Conservation (phyloP, 352 stramenopile species). For the Pythium coloratum region DNA sequence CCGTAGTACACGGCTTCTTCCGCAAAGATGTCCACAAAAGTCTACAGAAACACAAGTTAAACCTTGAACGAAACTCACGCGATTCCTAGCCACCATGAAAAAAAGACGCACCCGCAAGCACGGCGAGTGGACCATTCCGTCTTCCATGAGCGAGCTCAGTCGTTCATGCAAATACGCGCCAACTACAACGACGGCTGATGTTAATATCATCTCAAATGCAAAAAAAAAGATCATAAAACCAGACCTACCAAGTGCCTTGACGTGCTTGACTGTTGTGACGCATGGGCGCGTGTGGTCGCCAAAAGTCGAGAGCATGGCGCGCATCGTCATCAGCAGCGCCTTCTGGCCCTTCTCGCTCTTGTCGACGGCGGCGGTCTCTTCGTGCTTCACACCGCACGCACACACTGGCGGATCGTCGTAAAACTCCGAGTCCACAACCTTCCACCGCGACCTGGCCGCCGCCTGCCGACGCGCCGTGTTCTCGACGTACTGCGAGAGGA, state of each 20-base stretch:
- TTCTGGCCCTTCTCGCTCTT: conserved; percentile 39
- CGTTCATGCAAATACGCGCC: conserved; percentile 50
- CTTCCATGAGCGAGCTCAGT: conserved; percentile 41
- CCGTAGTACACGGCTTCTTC: conserved; percentile 83
- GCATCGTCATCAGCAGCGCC: conserved; percentile 58
- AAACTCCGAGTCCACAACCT: conserved; percentile 72
- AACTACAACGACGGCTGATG: conserved; percentile 32
- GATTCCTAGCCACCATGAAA: background rate
- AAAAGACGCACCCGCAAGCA: conserved; percentile 44
- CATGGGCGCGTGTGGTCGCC: conserved; percentile 64
- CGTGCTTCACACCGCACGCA: conserved; percentile 58
- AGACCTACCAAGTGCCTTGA: conserved; percentile 47
- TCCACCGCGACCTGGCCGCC: conserved; percentile 56
- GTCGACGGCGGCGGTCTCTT: conserved; percentile 11
- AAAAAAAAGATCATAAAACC: background rate
- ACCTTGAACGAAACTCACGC: background rate
- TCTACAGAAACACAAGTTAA: conserved; percentile 29
- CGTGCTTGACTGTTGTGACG: conserved; percentile 54
- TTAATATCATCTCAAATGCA: background rate
- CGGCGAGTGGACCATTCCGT: conserved; percentile 40
- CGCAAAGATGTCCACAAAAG: conserved; percentile 71
- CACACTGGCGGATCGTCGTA: conserved; percentile 48
- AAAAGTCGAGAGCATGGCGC: conserved; percentile 85
- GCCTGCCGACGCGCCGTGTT: conserved; percentile 11
- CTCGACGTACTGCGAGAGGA: conserved; percentile 51